A percentile compares a stretch with the other conserved stretches of the same genome.
Evolutionary conservation across 257 asterid species (phyloP).

Genomic region (Jasminum sambac): DNA sequence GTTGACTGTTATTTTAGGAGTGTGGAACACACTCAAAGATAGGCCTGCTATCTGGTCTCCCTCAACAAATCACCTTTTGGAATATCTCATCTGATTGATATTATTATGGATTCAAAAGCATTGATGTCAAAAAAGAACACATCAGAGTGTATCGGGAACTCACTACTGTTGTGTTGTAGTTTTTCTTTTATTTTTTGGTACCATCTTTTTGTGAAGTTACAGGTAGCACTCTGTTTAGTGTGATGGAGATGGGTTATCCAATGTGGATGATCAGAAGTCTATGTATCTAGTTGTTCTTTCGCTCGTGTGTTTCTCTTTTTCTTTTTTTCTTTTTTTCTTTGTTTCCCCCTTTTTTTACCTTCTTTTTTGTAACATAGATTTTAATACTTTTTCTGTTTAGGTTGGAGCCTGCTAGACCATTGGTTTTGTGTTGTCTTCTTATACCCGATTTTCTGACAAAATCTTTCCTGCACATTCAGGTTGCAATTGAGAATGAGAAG

Average conservation of each 20-base stretch:
- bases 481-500: constrained; percentile 56
- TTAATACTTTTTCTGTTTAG: constrained; percentile 15
- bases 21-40: constrained; percentile 3
- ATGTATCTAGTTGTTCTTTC: constrained; percentile 2
- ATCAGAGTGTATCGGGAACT: neutral
- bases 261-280: neutral
- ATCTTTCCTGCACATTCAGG: constrained; percentile 44
- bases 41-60: neutral
- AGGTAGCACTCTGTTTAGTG: constrained; percentile 5
- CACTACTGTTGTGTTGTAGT: neutral
- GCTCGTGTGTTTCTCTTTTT: constrained; percentile 11
- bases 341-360: no score
- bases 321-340: no score
- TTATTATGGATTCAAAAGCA: neutral
- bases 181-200: neutral
- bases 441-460: constrained; percentile 11
- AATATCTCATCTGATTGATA: neutral
- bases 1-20: neutral
- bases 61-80: neutral
- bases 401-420: constrained; percentile 20
- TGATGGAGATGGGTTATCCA: neutral
- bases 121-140: neutral
- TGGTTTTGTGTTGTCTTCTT: constrained; percentile 18
- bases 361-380: no score
- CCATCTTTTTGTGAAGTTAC: constrained; percentile 8